phyloP scores from a whole-genome alignment of 495 filamentous ascomycete genomes.

The Aspergillus sclerotioniger region DNA sequence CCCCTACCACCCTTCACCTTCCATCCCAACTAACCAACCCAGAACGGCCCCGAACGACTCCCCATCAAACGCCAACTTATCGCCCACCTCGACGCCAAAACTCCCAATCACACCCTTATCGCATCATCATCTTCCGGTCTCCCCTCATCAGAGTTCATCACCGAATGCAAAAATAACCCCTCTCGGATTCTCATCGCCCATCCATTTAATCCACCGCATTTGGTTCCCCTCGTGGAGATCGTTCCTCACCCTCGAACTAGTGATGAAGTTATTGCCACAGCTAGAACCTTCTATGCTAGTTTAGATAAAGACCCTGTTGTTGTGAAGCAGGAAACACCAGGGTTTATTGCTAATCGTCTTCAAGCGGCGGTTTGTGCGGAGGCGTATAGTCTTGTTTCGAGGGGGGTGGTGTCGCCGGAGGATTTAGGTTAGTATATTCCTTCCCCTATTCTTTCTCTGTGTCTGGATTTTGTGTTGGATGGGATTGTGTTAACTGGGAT shows the following conservation, averaged over 20 bases:
- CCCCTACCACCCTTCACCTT: no score
- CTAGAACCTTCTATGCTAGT: slow-evolving; percentile 40
- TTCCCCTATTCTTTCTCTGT: background rate
- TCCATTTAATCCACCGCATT: slow-evolving; percentile 58
- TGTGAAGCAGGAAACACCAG: slow-evolving; percentile 45
- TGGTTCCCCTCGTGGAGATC: slow-evolving; percentile 55
- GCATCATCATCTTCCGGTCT: slow-evolving; percentile 26
- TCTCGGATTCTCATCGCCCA: slow-evolving; percentile 50
- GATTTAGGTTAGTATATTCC: slow-evolving; percentile 25
- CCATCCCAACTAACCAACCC: background rate
- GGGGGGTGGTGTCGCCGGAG: slow-evolving; percentile 31
- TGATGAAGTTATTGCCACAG: slow-evolving; percentile 5
- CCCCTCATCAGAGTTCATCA: slow-evolving; percentile 22
- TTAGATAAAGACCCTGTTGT: slow-evolving; percentile 45
- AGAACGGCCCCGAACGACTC: background rate
- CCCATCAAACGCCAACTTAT: slow-evolving; percentile 21
- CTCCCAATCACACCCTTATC: slow-evolving; percentile 15
- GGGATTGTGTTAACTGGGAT: background rate
- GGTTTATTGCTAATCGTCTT: slow-evolving; percentile 39
- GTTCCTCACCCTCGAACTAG: slow-evolving; percentile 36
- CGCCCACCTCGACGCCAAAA: slow-evolving; percentile 20
- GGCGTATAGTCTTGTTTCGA: slow-evolving; percentile 35
- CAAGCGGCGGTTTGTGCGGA: slow-evolving; percentile 32
- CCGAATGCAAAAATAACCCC: slow-evolving; percentile 24
- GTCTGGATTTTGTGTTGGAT: background rate